These are phyloP conservation scores for Rhizoclosmatium sp. DNA, from an alignment of 192 early-diverging fungal species.

Conservation along the genomic window DNA sequence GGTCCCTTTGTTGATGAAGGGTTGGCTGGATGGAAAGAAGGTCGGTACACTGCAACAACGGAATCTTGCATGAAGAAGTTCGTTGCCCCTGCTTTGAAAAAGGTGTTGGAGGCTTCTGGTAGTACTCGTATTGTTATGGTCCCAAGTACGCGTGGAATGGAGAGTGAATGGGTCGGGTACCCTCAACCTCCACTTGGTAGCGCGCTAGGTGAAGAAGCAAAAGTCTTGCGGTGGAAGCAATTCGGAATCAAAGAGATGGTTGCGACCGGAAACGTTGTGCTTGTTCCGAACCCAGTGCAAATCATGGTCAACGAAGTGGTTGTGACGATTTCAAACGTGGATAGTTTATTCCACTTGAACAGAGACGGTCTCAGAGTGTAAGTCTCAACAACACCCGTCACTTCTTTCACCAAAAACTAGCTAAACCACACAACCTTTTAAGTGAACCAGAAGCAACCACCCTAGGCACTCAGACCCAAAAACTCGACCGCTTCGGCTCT, in stretches of 20 bases:
- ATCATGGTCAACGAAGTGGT: slow-evolving; percentile 84
- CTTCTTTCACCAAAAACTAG: too few species aligned
- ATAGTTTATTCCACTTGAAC: slow-evolving; percentile 77
- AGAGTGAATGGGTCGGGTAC: slow-evolving; percentile 75
- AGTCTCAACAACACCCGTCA: slow-evolving; percentile 36
- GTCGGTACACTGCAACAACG: slow-evolving; percentile 9
- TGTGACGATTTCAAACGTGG: slow-evolving; percentile 79
- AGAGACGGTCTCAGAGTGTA: slow-evolving; percentile 61
- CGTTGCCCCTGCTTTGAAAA: slow-evolving; percentile 65
- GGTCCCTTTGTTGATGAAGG: slow-evolving; percentile 62
- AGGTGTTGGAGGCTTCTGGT: slow-evolving; percentile 45
- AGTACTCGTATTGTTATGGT: slow-evolving; percentile 63
- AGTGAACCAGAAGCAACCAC: neutral
- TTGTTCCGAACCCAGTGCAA: slow-evolving; percentile 83
- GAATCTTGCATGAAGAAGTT: slow-evolving; percentile 63
- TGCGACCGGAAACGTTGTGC: slow-evolving; percentile 32
- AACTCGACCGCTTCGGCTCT: slow-evolving; percentile 72
- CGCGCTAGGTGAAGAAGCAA: slow-evolving; percentile 18
- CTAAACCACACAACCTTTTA: neutral
- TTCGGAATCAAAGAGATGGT: slow-evolving; percentile 37
- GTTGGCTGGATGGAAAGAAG: slow-evolving; percentile 24
- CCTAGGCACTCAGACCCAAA: slow-evolving; percentile 30
- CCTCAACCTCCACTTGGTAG: slow-evolving; percentile 83
- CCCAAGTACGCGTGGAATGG: slow-evolving; percentile 79
- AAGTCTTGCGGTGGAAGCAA: slow-evolving; percentile 32